phyloP scores from a whole-genome alignment of 2,329 filamentous ascomycete genomes.

The Hymenoscyphus linearis region DNA sequence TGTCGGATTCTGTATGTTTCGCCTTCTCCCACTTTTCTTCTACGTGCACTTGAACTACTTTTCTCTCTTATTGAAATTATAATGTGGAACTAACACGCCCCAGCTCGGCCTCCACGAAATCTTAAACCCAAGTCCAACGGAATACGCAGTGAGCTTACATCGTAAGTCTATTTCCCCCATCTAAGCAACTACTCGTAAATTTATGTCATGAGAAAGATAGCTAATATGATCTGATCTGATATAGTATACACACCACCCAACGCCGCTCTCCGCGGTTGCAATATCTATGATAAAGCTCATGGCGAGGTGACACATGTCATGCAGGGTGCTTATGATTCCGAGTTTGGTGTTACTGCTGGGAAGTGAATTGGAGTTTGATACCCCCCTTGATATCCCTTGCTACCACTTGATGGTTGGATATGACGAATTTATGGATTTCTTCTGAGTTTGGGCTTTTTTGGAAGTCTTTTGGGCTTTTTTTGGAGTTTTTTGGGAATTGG shows the following conservation, averaged over 20 bases:
- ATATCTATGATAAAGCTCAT: conserved; percentile 72
- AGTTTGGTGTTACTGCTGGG: conserved; percentile 13
- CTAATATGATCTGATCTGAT: background rate
- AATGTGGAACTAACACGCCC: background rate
- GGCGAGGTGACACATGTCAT: conserved; percentile 67
- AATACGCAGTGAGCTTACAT: conserved; percentile 82
- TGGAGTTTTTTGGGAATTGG: no score
- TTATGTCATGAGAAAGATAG: background rate
- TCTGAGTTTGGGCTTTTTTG: no score
- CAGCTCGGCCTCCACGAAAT: conserved; percentile 77
- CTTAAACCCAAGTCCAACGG: conserved; percentile 63
- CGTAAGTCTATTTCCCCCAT: conserved; percentile 28
- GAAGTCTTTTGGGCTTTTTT: no score
- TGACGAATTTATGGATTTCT: no score
- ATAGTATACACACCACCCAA: conserved; percentile 82
- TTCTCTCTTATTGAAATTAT: background rate
- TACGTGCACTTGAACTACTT: no score
- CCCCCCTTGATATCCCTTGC: no score
- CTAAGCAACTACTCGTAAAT: background rate
- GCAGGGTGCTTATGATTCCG: conserved; percentile 68
- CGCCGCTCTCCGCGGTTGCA: conserved; percentile 75
- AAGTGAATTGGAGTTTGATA: background rate
- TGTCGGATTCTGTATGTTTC: conserved; percentile 65
- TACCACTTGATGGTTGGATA: no score
- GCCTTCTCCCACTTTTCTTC: no score